Conservation (phyloP, 495 filamentous ascomycete species). For the Patellaria atrata region DNA sequence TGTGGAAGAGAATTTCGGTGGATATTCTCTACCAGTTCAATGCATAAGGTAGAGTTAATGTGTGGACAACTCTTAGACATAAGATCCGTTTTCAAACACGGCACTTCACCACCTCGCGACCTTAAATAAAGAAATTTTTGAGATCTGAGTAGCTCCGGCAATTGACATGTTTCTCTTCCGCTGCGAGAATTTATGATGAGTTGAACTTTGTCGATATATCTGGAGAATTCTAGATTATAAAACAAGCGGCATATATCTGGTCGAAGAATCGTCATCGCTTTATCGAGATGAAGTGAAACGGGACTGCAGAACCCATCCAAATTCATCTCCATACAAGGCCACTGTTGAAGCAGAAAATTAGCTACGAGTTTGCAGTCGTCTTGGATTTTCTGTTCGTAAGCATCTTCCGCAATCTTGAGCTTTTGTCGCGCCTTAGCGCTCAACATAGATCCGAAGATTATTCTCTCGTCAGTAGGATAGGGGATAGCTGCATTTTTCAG, state of each 20-base stretch:
- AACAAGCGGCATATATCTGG: conserved; percentile 37
- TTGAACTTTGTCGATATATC: conserved; percentile 31
- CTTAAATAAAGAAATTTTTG: too few relatives aligned
- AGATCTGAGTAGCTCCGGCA: too few relatives aligned
- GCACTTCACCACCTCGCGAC: too few relatives aligned
- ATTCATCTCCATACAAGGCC: conserved; percentile 27
- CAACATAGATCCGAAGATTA: too few relatives aligned
- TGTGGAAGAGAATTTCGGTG: too few relatives aligned
- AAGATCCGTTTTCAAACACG: too few relatives aligned
- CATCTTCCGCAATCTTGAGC: conserved; percentile 14
- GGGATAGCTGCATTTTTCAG: conserved; percentile 19
- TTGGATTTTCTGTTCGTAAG: conserved; percentile 20
- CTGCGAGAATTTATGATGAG: conserved; percentile 21
- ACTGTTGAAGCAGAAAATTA: conserved; percentile 25
- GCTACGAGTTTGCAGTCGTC: conserved; percentile 22
- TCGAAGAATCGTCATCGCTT: conserved; percentile 27
- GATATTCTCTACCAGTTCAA: too few relatives aligned
- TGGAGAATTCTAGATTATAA: conserved; percentile 32
- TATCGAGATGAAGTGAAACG: conserved; percentile 15
- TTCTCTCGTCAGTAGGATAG: conserved; percentile 16
- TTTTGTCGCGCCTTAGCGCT: conserved; percentile 16
- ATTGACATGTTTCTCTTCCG: conserved; percentile 2
- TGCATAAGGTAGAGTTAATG: too few relatives aligned
- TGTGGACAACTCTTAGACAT: too few relatives aligned
- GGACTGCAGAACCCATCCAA: conserved; percentile 12